Base-by-base conservation (phyloP, 2,329 filamentous ascomycete genomes). In the Aquanectria penicillioides region DNA sequence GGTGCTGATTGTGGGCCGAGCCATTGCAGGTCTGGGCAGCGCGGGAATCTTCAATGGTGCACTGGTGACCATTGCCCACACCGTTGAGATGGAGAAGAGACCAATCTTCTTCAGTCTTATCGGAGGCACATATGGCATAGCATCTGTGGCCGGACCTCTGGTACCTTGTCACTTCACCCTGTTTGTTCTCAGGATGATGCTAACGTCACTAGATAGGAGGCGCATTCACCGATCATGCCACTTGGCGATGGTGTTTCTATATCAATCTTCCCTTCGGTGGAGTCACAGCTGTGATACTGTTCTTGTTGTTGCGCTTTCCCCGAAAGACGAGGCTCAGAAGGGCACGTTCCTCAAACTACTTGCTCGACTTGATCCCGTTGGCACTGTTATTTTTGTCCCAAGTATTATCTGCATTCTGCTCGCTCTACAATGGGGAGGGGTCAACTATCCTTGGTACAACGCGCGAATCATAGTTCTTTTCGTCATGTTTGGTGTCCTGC, bases 1-100 rank as follows among this genome's bases (percentile, higher is more conserved):
- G 13, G 72, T 80, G 28, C 77, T 82, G 15, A 80, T 84, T 44
- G 77, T 79, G 67, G 82, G 81, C 57, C 78, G 81, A 43, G 81
- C 81, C 41, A 78, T 83, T 18, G 75, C 78, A 12, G 76, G 75
- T 33, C 72, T 82, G 25, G 73, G 75, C 2, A 77, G 78, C 5
- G 78, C 83, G 75, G 84, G 79, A 2, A 67, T 85, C 17, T 77
- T 75, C 40, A 75, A 73, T 2, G 81, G 82, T 0, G 74, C 76
- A 4, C 78, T 82, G 70, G 81, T 76, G 26, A 81, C 83, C 59
- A 79, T 82, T 60, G 80, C 74, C 2, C 80, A 76, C 51, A 66
- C 71, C 23, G 74, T 73, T 1, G 64, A 67, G 13, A 72, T 71
- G 31, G 64, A 68, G 50, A 66, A 67, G 49, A 64, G 72, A 6